Evolutionary conservation across 129 eudicot genomes (phyloP).

Genomic region (Artemisia annua): DNA sequence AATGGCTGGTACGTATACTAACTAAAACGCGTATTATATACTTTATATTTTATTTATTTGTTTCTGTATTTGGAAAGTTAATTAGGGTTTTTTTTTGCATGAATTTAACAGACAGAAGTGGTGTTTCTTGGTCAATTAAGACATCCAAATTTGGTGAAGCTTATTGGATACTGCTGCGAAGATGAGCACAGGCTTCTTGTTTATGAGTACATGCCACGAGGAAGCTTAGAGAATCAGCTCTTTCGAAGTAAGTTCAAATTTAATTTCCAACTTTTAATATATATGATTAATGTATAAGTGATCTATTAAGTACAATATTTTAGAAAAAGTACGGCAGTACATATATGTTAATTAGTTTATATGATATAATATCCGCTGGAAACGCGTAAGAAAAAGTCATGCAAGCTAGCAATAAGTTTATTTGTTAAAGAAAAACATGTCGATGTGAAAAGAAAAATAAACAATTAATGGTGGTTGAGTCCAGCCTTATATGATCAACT

Average conservation of each 20-base stretch:
- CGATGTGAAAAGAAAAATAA: no score
- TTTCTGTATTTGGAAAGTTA: neutral
- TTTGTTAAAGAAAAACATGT: neutral
- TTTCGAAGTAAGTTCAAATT: conserved; percentile 70
- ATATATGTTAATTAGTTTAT: no score
- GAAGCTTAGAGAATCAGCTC: conserved; percentile 94
- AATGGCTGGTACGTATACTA: conserved; percentile 72
- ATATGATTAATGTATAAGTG: neutral
- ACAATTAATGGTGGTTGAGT: no score
- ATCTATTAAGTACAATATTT: no score
- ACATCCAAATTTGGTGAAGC: conserved; percentile 86
- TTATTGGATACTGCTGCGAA: conserved; percentile 91
- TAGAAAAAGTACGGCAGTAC: no score
- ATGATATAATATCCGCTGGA: neutral
- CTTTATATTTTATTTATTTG: neutral
- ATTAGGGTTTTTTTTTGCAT: neutral
- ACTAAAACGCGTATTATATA: neutral
- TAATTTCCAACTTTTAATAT: neutral
- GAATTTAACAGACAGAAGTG: conserved; percentile 71
- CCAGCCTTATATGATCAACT: neutral
- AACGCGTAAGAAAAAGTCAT: conserved; percentile 21
- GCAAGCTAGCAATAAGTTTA: neutral
- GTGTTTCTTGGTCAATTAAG: conserved; percentile 87
- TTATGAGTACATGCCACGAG: conserved; percentile 96
- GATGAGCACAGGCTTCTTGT: conserved; percentile 86